Percentiles rank a stretch among this genome's conserved stretches.
These are phyloP conservation scores for Claviceps sorghi DNA, from an alignment of 2,329 filamentous ascomycete species.

Conservation along the genomic window DNA sequence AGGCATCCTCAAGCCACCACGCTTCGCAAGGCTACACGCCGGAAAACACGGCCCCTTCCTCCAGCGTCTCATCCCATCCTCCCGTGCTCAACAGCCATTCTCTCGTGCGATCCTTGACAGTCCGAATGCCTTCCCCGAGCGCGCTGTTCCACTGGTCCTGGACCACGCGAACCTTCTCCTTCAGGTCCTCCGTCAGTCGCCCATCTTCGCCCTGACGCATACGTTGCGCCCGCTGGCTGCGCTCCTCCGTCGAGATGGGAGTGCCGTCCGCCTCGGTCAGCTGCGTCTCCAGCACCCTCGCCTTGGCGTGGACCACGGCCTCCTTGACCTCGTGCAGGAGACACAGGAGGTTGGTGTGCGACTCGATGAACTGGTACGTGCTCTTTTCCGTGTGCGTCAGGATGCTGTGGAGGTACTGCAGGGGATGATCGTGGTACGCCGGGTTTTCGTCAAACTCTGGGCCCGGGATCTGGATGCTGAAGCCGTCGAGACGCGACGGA, in stretches of 20 bases:
- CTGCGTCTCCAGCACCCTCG: constrained; percentile 52
- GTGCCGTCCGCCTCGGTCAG: constrained; percentile 26
- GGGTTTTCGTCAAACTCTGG: constrained; percentile 79
- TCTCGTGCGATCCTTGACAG: constrained; percentile 60
- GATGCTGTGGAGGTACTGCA: constrained; percentile 81
- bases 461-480: constrained; percentile 62
- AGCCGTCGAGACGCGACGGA: constrained; percentile 41
- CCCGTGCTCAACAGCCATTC: constrained; percentile 59
- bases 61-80: constrained; percentile 74
- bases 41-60: constrained; percentile 37
- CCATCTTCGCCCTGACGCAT: constrained; percentile 53
- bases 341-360: constrained; percentile 80
- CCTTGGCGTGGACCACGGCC: constrained; percentile 55
- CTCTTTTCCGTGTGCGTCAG: constrained; percentile 80
- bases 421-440: constrained; percentile 60
- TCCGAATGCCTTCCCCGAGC: constrained; percentile 61
- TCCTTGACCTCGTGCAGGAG: constrained; percentile 82
- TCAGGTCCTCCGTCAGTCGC: constrained; percentile 67
- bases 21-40: constrained; percentile 20
- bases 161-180: constrained; percentile 83
- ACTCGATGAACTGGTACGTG: constrained; percentile 94
- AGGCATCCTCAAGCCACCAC: not conserved
- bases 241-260: constrained; percentile 18
- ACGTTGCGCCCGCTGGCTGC: constrained; percentile 30
- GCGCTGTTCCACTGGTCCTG: constrained; percentile 85